A percentile compares a stretch with the other conserved stretches of the same genome.
Evolutionary conservation across 306 rosid genomes (phyloP).

Genomic region (Comarum palustre): DNA sequence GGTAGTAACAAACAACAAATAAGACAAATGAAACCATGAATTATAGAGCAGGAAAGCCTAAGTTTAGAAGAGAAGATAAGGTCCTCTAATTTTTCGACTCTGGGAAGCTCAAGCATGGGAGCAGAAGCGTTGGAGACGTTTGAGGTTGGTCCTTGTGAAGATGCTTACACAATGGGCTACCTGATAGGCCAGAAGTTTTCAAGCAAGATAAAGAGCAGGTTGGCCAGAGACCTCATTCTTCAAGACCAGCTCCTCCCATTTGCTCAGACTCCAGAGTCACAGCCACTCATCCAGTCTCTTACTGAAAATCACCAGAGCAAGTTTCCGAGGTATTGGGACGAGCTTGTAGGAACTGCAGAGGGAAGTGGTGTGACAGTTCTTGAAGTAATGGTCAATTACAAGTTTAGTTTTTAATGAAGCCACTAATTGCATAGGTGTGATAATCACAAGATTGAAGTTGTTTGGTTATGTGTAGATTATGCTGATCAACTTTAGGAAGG

Average conservation of each 20-base stretch:
- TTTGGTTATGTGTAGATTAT: constrained; percentile 49
- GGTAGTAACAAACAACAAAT: neutral
- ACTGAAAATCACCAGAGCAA: constrained; percentile 38
- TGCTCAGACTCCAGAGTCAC: constrained; percentile 45
- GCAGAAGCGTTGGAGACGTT: constrained; percentile 30
- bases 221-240: constrained; percentile 54
- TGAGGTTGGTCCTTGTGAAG: constrained; percentile 35
- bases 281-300: constrained; percentile 53
- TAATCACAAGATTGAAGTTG: constrained; percentile 12
- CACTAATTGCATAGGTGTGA: neutral
- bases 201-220: constrained; percentile 44
- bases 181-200: constrained; percentile 63
- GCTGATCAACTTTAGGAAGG: constrained; percentile 75
- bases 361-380: constrained; percentile 73
- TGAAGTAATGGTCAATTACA: constrained; percentile 42
- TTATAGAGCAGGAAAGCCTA: neutral
- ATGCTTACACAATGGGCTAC: constrained; percentile 49
- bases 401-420: neutral
- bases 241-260: constrained; percentile 65
- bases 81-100: neutral
- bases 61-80: constrained; percentile 8
- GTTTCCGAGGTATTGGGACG: constrained; percentile 72
- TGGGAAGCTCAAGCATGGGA: constrained; percentile 20
- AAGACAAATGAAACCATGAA: constrained; percentile 6
- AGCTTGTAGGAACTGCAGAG: constrained; percentile 57